Base-by-base conservation (phyloP, 768 basidiomycete species). In the Sporobolomyces pararoseus region DNA sequence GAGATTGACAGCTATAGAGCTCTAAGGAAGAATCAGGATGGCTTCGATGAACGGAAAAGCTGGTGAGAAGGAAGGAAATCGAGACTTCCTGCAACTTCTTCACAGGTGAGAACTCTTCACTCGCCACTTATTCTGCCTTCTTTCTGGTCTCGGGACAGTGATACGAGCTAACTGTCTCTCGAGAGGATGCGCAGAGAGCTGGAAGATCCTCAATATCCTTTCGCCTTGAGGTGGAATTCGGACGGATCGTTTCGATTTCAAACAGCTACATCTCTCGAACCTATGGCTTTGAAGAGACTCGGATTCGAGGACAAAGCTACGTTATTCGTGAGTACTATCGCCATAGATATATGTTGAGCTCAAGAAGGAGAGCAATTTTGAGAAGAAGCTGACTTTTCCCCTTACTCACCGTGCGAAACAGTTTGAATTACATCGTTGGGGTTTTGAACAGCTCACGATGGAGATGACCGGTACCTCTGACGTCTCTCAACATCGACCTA, bases 171-270 rank as follows among this genome's bases (percentile, higher is more conserved):
- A 34, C 46, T 14, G n/a, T n/a, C n/a, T n/a, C n/a, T n/a, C n/a
- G n/a, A n/a, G n/a, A n/a, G n/a, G n/a, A n/a, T n/a, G n/a, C 46
- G 46, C 21, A 47, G 46, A 12, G 23, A 58, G 29, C 55, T 58
- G 23, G 55, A 58, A 25, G 17, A 58, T 23, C 55, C 55, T 23
- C 55, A 42, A 23, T 58, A 58, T 25, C 55, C 55, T 35, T 58
- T 58, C 39, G 55, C 55, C 2, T 25, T 58, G 35, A 12, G 37
- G 19, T 58, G 55, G 55, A 37, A 23, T n/a, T 12, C 7, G 7
- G 55, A 58, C 35, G 55, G 55, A 42, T 58, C 37, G 23, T 58
- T 58, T 25, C 3, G 3, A 4, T 58, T 58, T 17, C 37, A 39
- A 42, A 42, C 55, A 4, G 6, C 35, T 2, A 2, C 55, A 14